Percentiles rank a stretch among this genome's conserved stretches.
These are phyloP conservation scores for Aphanomyces euteiches DNA, from an alignment of 352 stramenopile species.

Conservation along the genomic window DNA sequence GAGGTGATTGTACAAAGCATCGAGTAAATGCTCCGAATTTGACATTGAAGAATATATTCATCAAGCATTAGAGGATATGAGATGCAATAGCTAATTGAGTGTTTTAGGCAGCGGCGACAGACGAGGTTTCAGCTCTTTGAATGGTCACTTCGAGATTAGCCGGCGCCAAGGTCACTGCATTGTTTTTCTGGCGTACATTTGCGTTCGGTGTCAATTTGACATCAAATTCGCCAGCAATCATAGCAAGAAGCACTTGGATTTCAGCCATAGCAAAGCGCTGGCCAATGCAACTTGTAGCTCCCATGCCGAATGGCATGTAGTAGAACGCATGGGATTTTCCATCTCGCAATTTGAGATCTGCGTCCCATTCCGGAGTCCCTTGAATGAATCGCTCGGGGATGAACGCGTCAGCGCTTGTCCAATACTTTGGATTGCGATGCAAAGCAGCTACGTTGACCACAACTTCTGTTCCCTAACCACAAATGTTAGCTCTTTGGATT, in stretches of 20 bases:
- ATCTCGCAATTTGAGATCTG: conserved; percentile 27
- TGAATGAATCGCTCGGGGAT: conserved; percentile 26
- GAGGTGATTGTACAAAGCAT: no score
- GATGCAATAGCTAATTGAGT: no score
- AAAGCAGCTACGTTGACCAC: conserved; percentile 41
- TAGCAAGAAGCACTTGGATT: conserved; percentile 42
- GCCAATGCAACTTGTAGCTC: conserved; percentile 41
- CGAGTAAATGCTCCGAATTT: no score
- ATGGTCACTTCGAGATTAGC: neutral
- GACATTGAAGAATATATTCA: no score
- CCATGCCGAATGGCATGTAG: conserved; percentile 40
- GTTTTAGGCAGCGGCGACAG: no score
- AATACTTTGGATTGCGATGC: conserved; percentile 42
- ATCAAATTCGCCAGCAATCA: neutral
- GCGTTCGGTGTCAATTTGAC: neutral
- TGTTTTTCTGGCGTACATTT: neutral
- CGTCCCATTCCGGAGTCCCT: neutral
- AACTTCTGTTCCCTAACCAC: conserved; percentile 36
- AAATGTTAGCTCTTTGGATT: neutral
- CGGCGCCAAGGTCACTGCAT: neutral
- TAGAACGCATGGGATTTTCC: conserved; percentile 34
- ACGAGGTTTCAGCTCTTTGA: no score
- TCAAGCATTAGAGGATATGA: no score
- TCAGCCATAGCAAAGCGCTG: conserved; percentile 45
- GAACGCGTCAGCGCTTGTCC: conserved; percentile 43